A percentile compares a stretch with the other conserved stretches of the same genome.
These are phyloP conservation scores for Jaminaea rosea DNA, from an alignment of 1,284 basidiomycete genomes.

Conservation along the genomic window DNA sequence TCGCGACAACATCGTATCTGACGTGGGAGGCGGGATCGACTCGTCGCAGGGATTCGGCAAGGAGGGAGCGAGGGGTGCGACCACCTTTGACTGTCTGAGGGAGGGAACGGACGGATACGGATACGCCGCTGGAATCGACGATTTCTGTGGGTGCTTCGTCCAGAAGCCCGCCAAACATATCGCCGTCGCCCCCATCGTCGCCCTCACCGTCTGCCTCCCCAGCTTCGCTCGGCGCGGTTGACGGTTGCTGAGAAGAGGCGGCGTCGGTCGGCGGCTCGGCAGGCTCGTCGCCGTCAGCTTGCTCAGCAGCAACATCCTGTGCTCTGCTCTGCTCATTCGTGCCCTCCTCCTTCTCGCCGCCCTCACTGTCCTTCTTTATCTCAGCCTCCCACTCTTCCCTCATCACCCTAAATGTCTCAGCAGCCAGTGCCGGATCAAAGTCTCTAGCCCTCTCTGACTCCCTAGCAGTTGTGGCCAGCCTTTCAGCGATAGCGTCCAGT, in stretches of 20 bases:
- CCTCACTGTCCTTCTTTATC: conserved; percentile 10
- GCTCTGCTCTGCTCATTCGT: conserved; percentile 48
- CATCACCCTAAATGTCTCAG: conserved; percentile 6
- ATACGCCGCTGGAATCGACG: conserved; percentile 43
- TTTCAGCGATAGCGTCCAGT: background rate
- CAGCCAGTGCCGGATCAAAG: conserved; percentile 14
- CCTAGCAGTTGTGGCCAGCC: conserved; percentile 17
- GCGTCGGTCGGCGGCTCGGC: no score
- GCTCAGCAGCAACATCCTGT: conserved; percentile 50
- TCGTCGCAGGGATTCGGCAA: conserved; percentile 43
- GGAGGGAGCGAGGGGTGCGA: conserved; percentile 28
- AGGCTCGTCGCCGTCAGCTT: conserved; percentile 44
- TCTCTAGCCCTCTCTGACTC: conserved; percentile 30
- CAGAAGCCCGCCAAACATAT: conserved; percentile 67
- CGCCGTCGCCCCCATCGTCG: conserved; percentile 53
- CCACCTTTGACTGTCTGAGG: conserved; percentile 30
- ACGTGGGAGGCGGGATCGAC: conserved; percentile 66
- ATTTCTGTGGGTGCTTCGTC: conserved; percentile 68
- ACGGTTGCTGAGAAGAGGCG: no score
- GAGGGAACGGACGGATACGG: conserved; percentile 19
- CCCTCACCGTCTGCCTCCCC: conserved; percentile 2
- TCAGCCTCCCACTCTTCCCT: conserved; percentile 22
- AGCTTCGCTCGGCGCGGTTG: conserved; percentile 22
- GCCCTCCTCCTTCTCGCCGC: background rate
- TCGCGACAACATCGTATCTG: conserved; percentile 52